These are phyloP conservation scores for Rhododendron kiyosumense DNA, from an alignment of 148 eudicot species.

Conservation along the genomic window DNA sequence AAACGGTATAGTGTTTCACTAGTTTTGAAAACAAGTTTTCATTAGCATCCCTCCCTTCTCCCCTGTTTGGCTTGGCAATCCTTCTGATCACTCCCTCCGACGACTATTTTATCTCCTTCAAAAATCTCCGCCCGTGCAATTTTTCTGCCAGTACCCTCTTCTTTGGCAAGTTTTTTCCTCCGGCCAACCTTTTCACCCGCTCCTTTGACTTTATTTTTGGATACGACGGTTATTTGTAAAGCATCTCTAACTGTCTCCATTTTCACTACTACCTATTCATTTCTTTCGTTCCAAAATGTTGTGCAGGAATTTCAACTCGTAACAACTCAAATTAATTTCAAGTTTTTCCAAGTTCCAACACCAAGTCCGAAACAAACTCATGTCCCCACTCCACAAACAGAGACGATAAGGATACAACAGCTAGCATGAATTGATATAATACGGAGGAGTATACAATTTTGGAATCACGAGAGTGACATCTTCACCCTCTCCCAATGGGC, in stretches of 20 bases:
- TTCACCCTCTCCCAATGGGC: background rate
- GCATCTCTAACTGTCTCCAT: no score
- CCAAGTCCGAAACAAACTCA: background rate
- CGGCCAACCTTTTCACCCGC: background rate
- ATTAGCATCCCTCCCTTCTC: background rate
- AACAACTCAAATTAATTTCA: background rate
- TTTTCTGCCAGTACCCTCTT: background rate
- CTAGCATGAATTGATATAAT: background rate
- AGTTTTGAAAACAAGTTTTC: background rate
- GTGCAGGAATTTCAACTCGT: background rate
- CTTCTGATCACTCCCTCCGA: background rate
- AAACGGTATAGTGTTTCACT: background rate
- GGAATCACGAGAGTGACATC: background rate
- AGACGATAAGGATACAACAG: background rate
- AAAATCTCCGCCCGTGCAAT: background rate
- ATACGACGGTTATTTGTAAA: no score
- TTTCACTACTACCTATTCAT: no score
- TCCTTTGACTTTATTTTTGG: background rate
- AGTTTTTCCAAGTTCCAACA: background rate
- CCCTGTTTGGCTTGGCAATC: background rate
- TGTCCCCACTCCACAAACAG: background rate
- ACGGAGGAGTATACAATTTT: background rate
- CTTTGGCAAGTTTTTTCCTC: background rate
- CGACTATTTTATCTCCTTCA: no score
- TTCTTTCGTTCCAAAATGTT: background rate